phyloP scores from a whole-genome alignment of 1,139 yeast species.

The Hyphopichia khmerensis region DNA sequence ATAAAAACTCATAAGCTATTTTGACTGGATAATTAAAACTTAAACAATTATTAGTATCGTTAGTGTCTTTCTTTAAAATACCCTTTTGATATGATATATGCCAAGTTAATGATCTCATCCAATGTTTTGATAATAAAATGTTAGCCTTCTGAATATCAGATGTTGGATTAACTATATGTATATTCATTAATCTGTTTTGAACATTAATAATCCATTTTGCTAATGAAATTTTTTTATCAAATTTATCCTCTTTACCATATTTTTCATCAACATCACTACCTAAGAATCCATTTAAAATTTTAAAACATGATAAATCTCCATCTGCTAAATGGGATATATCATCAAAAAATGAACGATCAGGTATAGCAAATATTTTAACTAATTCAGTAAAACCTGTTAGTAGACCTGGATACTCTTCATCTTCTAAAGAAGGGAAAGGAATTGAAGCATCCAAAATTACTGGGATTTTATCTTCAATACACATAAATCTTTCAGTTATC shows the following conservation, averaged over 20 bases:
- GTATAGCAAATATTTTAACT: slow-evolving; percentile 27
- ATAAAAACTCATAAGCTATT: slow-evolving; percentile 13
- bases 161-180: neutral
- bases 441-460: slow-evolving; percentile 36
- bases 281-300: neutral
- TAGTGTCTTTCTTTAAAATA: slow-evolving; percentile 10
- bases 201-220: slow-evolving; percentile 2
- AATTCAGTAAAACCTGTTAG: slow-evolving; percentile 33
- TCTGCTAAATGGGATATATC: too few relatives aligned
- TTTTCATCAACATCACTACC: neutral
- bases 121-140: slow-evolving; percentile 23
- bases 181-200: neutral
- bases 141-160: slow-evolving; percentile 33
- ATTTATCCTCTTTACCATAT: neutral
- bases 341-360: slow-evolving; percentile 20
- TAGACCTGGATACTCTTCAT: slow-evolving; percentile 35
- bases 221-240: too few relatives aligned
- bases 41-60: slow-evolving; percentile 6
- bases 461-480: slow-evolving; percentile 39
- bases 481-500: slow-evolving; percentile 40
- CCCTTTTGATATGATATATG: slow-evolving; percentile 18
- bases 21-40: slow-evolving; percentile 11
- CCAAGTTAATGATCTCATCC: slow-evolving; percentile 24
- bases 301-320: neutral
- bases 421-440: slow-evolving; percentile 32